phyloP scores from a whole-genome alignment of 106 monocot species.

The Apostasia shenzhenica region DNA sequence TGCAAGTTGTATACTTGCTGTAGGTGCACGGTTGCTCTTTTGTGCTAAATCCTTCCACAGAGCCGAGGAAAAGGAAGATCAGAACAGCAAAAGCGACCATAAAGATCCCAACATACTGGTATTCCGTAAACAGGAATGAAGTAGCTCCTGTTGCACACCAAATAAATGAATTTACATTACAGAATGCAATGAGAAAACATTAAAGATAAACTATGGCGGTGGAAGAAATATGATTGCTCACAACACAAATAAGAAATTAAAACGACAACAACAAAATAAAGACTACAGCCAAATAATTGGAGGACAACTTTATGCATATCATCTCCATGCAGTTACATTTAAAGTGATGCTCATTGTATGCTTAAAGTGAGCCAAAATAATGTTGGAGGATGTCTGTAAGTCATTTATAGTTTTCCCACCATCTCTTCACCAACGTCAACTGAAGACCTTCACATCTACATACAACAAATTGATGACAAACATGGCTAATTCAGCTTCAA shows the following conservation, averaged over 20 bases:
- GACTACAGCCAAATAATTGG: no score
- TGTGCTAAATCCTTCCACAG: constrained; percentile 57
- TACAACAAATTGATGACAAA: no score
- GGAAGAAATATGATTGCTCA: background rate
- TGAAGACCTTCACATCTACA: no score
- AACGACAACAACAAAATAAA: background rate
- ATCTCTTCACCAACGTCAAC: no score
- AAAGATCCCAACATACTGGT: constrained; percentile 52
- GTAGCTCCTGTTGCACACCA: constrained; percentile 44
- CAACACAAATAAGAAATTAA: background rate
- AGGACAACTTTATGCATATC: background rate
- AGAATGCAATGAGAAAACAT: background rate
- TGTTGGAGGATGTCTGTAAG: no score
- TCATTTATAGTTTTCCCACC: no score
- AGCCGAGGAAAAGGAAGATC: constrained; percentile 61
- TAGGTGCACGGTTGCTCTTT: constrained; percentile 47
- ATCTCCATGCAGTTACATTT: background rate
- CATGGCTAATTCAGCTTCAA: no score
- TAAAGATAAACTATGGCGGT: background rate
- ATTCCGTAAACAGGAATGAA: constrained; percentile 56
- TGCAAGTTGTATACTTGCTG: constrained; percentile 39
- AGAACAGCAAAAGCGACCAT: constrained; percentile 49
- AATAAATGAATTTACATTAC: background rate
- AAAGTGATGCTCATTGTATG: no score
- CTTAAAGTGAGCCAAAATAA: no score